Evolutionary conservation across 1,139 yeast genomes (phyloP).

Genomic region (Scheffersomyces stambukii): DNA sequence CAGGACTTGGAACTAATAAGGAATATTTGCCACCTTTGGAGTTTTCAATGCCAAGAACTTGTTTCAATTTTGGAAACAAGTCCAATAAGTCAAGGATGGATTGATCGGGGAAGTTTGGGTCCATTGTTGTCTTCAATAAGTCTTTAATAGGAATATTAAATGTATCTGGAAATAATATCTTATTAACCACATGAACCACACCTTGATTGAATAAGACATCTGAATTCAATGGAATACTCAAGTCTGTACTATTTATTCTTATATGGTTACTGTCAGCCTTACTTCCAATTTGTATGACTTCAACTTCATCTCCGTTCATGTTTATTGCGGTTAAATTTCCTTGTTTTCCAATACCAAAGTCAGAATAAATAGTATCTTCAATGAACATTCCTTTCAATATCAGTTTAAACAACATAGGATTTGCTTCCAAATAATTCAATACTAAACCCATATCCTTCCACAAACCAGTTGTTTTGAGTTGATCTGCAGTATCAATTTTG

Average conservation of each 20-base stretch:
- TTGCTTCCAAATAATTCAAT: slow-evolving; percentile 51
- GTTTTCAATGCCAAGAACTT: too few species aligned
- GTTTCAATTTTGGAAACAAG: slow-evolving; percentile 23
- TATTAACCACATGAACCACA: slow-evolving; percentile 69
- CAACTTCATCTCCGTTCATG: slow-evolving; percentile 34
- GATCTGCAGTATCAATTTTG: slow-evolving; percentile 1
- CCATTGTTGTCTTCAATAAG: slow-evolving; percentile 44
- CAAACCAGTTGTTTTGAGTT: slow-evolving; percentile 18
- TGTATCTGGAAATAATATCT: slow-evolving; percentile 54
- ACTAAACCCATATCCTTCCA: slow-evolving; percentile 70
- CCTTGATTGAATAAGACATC: slow-evolving; percentile 83
- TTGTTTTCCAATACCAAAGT: slow-evolving; percentile 32
- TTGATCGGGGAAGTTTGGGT: slow-evolving; percentile 39
- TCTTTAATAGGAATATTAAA: slow-evolving; percentile 54
- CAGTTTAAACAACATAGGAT: slow-evolving; percentile 46
- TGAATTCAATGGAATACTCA: slow-evolving; percentile 39
- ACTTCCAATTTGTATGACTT: slow-evolving; percentile 7
- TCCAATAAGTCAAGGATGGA: slow-evolving; percentile 48
- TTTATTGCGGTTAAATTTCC: slow-evolving; percentile 2
- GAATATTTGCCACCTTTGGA: slow-evolving; percentile 42
- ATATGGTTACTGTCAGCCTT: slow-evolving; percentile 12
- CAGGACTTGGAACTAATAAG: slow-evolving; percentile 67
- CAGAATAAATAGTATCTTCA: slow-evolving; percentile 65
- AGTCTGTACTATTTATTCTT: slow-evolving; percentile 21
- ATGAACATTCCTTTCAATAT: slow-evolving; percentile 59